Percentiles rank a stretch among this genome's conserved stretches.
Evolutionary conservation across 176 grass and related monocot genomes (phyloP).

Genomic region (Melocanna baccifera): DNA sequence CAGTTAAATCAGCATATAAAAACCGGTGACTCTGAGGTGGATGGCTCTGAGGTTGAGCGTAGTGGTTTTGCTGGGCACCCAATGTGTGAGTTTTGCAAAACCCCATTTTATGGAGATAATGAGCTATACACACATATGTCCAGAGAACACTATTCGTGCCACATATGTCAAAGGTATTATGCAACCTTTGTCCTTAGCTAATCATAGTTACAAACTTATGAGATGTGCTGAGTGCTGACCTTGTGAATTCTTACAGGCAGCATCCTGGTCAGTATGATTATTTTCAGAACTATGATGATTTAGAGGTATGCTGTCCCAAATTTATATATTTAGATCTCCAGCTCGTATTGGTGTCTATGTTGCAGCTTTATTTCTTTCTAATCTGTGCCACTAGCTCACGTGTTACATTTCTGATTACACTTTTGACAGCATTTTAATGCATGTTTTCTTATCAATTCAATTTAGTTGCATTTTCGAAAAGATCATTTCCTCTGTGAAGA

Average conservation of each 20-base stretch:
- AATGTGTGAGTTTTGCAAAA: conserved; percentile 70
- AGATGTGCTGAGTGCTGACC: conserved; percentile 3
- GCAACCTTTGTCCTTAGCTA: conserved; percentile 1
- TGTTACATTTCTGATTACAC: neutral
- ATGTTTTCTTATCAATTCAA: conserved; percentile 23
- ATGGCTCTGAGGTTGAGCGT: conserved; percentile 89
- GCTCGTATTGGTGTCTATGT: neutral
- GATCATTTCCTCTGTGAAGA: conserved; percentile 94
- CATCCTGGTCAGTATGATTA: conserved; percentile 82
- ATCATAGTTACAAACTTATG: neutral
- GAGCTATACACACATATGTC: conserved; percentile 88
- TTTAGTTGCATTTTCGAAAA: conserved; percentile 80
- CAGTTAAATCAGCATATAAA: conserved; percentile 79
- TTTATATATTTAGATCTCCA: neutral
- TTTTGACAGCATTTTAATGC: conserved; percentile 9
- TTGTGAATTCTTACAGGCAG: conserved; percentile 55
- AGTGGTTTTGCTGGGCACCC: conserved; percentile 88
- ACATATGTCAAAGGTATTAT: conserved; percentile 81
- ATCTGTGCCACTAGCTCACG: neutral
- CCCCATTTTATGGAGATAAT: conserved; percentile 86
- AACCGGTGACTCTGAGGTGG: conserved; percentile 88
- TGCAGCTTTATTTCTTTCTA: neutral
- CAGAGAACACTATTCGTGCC: conserved; percentile 73
- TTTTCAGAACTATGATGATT: conserved; percentile 76
- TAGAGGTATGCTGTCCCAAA: conserved; percentile 61